Conservation (phyloP, 495 filamentous ascomycete species). For the Penicillium mononematosum region DNA sequence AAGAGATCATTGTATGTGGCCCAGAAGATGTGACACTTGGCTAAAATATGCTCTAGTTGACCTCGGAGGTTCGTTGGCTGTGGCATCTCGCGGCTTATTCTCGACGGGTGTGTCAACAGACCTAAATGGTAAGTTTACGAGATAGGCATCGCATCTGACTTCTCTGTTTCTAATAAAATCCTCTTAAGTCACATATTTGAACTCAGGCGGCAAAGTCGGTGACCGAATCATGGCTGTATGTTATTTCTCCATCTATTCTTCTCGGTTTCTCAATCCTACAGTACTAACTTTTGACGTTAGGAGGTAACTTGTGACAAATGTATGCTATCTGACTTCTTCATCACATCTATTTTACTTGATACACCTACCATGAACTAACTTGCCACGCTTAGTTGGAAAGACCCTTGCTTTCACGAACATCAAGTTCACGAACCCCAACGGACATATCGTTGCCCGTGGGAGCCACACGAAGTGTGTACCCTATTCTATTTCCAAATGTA, state of each 20-base stretch:
- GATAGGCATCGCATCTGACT: neutral
- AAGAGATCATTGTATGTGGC: constrained; percentile 12
- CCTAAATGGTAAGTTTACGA: constrained; percentile 63
- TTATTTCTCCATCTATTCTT: constrained; percentile 3
- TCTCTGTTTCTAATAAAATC: neutral
- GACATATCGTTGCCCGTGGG: constrained; percentile 78
- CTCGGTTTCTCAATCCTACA: neutral
- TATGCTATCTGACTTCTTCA: constrained; percentile 34
- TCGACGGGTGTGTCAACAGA: constrained; percentile 93
- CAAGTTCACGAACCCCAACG: constrained; percentile 71
- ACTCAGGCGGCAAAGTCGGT: constrained; percentile 76
- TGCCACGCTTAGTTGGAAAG: constrained; percentile 69
- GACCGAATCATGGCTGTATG: constrained; percentile 67
- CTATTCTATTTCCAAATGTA: neutral
- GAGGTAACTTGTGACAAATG: constrained; percentile 84
- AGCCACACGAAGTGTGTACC: constrained; percentile 88
- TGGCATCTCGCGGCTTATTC: constrained; percentile 84
- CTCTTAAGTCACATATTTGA: constrained; percentile 80
- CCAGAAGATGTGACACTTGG: neutral
- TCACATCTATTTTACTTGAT: neutral
- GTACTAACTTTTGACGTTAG: constrained; percentile 35
- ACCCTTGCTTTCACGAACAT: constrained; percentile 87
- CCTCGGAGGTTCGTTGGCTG: constrained; percentile 87
- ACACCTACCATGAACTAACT: neutral
- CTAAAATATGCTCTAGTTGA: constrained; percentile 59